Conservation (phyloP, 495 filamentous ascomycete species). For the Pyrenopolyporus hunteri region DNA sequence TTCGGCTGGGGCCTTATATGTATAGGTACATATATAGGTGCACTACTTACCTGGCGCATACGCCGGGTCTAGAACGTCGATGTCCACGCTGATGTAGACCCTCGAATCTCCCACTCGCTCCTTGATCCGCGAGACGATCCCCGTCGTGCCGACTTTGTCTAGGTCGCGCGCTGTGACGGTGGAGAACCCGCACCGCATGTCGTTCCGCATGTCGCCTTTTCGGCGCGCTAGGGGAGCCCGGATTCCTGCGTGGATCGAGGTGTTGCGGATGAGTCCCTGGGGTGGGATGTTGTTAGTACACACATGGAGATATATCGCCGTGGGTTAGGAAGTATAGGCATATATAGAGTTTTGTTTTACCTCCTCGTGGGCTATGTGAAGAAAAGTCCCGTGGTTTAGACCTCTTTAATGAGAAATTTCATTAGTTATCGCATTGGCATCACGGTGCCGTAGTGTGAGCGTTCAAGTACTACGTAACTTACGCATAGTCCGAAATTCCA, state of each 20-base stretch:
- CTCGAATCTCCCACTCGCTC: constrained; percentile 74
- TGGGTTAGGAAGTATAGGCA: background rate
- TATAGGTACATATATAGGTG: no score
- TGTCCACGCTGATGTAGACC: constrained; percentile 87
- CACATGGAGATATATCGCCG: background rate
- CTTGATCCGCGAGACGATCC: constrained; percentile 76
- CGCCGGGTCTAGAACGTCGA: constrained; percentile 86
- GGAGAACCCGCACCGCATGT: constrained; percentile 81
- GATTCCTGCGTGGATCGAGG: constrained; percentile 85
- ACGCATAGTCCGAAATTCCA: constrained; percentile 52
- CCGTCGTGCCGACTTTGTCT: constrained; percentile 72
- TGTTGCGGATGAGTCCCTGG: constrained; percentile 78
- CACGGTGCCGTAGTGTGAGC: background rate
- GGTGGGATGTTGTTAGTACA: constrained; percentile 66
- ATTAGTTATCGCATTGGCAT: background rate
- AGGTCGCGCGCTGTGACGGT: constrained; percentile 83
- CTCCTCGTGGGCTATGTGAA: constrained; percentile 56
- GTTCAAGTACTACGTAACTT: constrained; percentile 7
- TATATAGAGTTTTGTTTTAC: no score
- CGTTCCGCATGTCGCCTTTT: constrained; percentile 76
- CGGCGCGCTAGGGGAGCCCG: constrained; percentile 75
- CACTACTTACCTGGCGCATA: constrained; percentile 48
- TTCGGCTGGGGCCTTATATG: no score
- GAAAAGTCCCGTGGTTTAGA: constrained; percentile 82
- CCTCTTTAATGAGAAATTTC: constrained; percentile 49